A percentile compares a stretch with the other conserved stretches of the same genome.
Evolutionary conservation across 805 yeast genomes (phyloP).

Genomic region (Metschnikowia cerradonensis): DNA sequence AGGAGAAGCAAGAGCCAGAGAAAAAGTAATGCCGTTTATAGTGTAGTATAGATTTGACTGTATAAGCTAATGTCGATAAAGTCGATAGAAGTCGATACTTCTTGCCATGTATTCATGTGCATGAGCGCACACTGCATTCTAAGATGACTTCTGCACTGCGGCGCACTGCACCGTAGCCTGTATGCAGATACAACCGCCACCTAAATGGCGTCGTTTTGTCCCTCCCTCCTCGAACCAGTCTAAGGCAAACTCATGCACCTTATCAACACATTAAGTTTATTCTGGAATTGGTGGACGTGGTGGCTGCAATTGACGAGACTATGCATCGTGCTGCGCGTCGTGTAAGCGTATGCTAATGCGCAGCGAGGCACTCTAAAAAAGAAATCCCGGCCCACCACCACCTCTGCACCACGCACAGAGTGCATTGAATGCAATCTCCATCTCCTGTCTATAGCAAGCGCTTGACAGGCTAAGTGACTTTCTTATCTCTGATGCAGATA

Average conservation of each 20-base stretch:
- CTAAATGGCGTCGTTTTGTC: not conserved
- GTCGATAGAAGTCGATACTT: not conserved
- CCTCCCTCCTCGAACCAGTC: not conserved
- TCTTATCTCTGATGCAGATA: no score
- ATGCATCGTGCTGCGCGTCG: not conserved
- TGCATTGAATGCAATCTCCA: not conserved
- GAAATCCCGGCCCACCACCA: not conserved
- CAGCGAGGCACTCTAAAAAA: constrained; percentile 1
- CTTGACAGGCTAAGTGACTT: not conserved
- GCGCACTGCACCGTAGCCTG: not conserved
- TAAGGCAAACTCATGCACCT: no score
- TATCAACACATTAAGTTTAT: no score
- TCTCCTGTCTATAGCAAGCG: not conserved
- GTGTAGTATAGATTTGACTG: constrained; percentile 9
- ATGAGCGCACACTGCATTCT: constrained; percentile 1
- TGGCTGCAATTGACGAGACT: not conserved
- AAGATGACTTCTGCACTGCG: not conserved
- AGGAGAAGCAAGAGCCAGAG: constrained; percentile 16
- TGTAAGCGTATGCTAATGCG: constrained; percentile 2
- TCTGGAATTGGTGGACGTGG: no score
- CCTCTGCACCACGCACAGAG: constrained; percentile 4
- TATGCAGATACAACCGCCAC: not conserved
- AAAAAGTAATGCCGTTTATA: constrained; percentile 15
- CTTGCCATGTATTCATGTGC: not conserved
- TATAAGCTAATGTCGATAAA: not conserved